These are phyloP conservation scores for Brassica incana DNA, from an alignment of 345 rosid species.

Conservation along the genomic window DNA sequence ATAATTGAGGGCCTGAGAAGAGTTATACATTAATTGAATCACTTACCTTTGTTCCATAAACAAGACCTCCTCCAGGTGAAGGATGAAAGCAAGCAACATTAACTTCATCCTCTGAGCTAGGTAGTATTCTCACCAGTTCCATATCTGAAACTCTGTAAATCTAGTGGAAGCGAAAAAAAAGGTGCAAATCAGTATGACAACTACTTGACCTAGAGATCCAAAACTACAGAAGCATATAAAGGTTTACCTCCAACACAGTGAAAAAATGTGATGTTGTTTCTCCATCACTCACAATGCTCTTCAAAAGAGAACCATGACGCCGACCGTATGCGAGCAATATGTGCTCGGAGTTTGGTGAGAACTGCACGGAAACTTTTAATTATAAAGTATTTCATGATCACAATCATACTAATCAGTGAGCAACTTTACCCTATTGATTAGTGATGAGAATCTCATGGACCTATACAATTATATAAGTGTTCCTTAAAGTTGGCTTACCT, in stretches of 20 bases:
- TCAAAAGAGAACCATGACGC: conserved; percentile 85
- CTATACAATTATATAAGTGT: not conserved
- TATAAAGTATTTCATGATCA: not conserved
- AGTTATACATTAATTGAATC: not conserved
- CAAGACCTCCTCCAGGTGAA: conserved; percentile 79
- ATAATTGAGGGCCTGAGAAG: not conserved
- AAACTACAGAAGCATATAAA: conserved; percentile 12
- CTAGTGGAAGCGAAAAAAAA: conserved; percentile 39
- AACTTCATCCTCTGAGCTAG: conserved; percentile 95
- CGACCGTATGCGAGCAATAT: conserved; percentile 92
- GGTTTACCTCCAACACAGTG: conserved; percentile 84
- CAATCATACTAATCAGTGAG: not conserved
- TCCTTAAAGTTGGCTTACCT: conserved; percentile 52
- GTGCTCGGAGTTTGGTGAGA: conserved; percentile 94
- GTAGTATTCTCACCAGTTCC: conserved; percentile 89
- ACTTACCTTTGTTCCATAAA: conserved; percentile 83
- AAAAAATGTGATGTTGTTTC: conserved; percentile 74
- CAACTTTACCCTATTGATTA: not conserved
- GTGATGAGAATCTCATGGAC: not conserved
- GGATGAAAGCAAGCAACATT: conserved; percentile 98
- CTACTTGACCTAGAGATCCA: not conserved
- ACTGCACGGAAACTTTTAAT: conserved; percentile 48
- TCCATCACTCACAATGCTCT: conserved; percentile 82
- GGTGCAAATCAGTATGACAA: not conserved
- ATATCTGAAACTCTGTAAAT: conserved; percentile 90